phyloP scores from a whole-genome alignment of 208 protist genomes.

The Spironucleus salmonicida region DNA sequence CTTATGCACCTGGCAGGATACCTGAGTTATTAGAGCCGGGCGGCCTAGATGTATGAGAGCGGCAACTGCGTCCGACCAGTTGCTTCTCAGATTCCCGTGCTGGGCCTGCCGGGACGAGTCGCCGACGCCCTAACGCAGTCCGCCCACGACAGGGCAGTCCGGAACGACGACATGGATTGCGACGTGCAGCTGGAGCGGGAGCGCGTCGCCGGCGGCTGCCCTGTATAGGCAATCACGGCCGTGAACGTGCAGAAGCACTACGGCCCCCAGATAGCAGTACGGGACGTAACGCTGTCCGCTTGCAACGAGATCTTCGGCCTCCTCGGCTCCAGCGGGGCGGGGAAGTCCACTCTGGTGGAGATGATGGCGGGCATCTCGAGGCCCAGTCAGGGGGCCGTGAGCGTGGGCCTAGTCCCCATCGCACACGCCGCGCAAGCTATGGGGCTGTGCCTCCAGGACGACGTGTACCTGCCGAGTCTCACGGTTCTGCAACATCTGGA shows the following conservation, averaged over 20 bases:
- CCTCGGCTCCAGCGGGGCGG: slow-evolving; percentile 47
- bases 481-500: slow-evolving; percentile 16
- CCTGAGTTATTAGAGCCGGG: too few relatives aligned
- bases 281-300: background rate
- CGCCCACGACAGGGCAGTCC: background rate
- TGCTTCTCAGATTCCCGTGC: too few relatives aligned
- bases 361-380: slow-evolving; percentile 24
- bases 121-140: too few relatives aligned
- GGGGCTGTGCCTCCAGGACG: slow-evolving; percentile 12
- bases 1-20: too few relatives aligned
- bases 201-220: background rate
- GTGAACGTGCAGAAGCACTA: slow-evolving; percentile 11
- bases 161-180: background rate
- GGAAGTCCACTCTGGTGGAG: slow-evolving; percentile 47
- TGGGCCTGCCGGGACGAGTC: too few relatives aligned
- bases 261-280: background rate
- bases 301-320: slow-evolving; percentile 37
- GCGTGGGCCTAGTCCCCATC: background rate
- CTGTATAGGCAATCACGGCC: background rate
- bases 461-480: slow-evolving; percentile 15
- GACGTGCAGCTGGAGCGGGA: slow-evolving; percentile 12
- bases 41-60: too few relatives aligned
- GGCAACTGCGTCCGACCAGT: too few relatives aligned
- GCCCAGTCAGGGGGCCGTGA: background rate
- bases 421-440: background rate